Evolutionary conservation across 2,329 filamentous ascomycete species (phyloP), one percentile per base, ranked within the genome.

Genomic region (Ophidiomyces ophidiicola): DNA sequence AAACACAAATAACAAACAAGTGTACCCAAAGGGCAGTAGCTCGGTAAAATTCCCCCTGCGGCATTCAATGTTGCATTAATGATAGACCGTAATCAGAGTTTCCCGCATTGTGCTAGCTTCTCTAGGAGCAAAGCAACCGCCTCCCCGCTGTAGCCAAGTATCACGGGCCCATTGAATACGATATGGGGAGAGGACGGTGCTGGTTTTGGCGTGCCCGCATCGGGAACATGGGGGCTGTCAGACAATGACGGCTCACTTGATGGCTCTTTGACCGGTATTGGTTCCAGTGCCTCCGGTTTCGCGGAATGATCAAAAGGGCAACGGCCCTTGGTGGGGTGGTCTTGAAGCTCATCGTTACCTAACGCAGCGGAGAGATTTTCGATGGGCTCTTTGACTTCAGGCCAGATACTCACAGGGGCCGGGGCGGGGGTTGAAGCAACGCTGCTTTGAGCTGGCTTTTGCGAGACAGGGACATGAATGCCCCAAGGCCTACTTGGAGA

Each of bases 401-500:
- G 23, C 28, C 46, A 42, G n/a, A 38, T 48, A 17, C 47, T 47
- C 8, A 49, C 44, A 5, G 47, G 37, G 19, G 47, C 30, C 12
- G 29, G 29, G 10, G 23, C 37, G 3, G 30, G 37, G n/a, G 17
- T 12, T 7, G 34, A 38, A 17, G 47, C 54, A 18, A 52, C 39
- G 26, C 52, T 42, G 46, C 50, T 53, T 17, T 56, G 51, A 30
- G 54, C 48, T 32, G 56, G 50, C 12, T 55, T 48, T 42, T 71
- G 66, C 46, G 71, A 67, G 25, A 74, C 59, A 2, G 87, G 87
- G 0, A 94, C 79, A 4, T 76, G 75, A 37, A 94, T 93, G 4
- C 87, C 87, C 87, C 87, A 94, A 10, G 88, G 88, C 31, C 88
- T 72, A 58, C 82, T 93, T 4, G 88, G 88, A 10, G 84, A 93